These are phyloP conservation scores for Pseudonectria foliicola DNA, from an alignment of 2,329 filamentous ascomycete species.

Conservation along the genomic window DNA sequence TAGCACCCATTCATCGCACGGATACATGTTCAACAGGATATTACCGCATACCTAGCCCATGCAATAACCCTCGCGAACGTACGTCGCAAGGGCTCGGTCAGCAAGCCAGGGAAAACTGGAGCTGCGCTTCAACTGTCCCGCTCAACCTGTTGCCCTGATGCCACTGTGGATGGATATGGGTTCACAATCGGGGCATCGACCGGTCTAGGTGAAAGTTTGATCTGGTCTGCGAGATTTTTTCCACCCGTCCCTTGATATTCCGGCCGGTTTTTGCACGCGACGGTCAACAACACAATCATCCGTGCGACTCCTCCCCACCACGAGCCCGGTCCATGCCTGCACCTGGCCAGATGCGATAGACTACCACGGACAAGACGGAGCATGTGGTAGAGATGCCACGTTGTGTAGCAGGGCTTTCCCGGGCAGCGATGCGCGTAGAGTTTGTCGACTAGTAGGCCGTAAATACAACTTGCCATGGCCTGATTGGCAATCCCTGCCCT, in stretches of 20 bases:
- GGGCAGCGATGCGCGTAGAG: conserved; percentile 6
- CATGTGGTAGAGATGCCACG: conserved; percentile 8
- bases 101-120: too few species aligned
- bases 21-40: too few species aligned
- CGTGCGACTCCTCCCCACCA: conserved; percentile 6
- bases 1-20: too few species aligned
- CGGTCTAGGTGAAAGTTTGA: too few species aligned
- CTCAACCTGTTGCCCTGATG: too few species aligned
- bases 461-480: conserved; percentile 9
- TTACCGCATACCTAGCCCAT: too few species aligned
- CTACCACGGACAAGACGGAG: conserved; percentile 9
- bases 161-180: too few species aligned
- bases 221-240: conserved; percentile 10
- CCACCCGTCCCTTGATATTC: conserved; percentile 2
- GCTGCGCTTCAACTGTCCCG: too few species aligned
- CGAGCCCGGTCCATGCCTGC: conserved; percentile 8
- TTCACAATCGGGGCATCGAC: too few species aligned
- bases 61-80: too few species aligned
- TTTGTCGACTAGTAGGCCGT: conserved; percentile 10
- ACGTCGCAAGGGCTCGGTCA: too few species aligned
- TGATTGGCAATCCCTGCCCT: conserved; percentile 11
- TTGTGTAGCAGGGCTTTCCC: conserved; percentile 6
- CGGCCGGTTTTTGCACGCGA: conserved; percentile 3
- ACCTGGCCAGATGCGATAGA: conserved; percentile 10
- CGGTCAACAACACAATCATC: conserved; percentile 1